These are phyloP conservation scores for Salvia rosmarinus DNA, from an alignment of 257 asterid genomes.

Conservation along the genomic window DNA sequence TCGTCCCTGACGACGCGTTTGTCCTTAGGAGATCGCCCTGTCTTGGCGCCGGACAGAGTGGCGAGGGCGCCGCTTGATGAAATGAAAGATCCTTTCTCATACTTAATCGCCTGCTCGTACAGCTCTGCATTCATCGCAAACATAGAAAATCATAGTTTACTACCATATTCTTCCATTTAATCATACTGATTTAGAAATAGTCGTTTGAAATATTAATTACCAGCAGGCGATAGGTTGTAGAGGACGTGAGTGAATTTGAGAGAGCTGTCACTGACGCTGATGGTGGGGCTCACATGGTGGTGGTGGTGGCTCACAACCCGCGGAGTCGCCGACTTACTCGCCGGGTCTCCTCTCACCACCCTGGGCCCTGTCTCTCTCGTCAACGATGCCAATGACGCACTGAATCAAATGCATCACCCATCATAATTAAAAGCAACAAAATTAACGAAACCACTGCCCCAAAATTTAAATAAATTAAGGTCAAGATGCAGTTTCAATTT, in stretches of 20 bases:
- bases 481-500: too few relatives aligned
- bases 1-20: slow-evolving; percentile 75
- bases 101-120: slow-evolving; percentile 68
- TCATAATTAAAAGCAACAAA: neutral
- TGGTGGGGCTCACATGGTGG: slow-evolving; percentile 53
- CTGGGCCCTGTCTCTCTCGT: slow-evolving; percentile 66
- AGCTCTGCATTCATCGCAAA: slow-evolving; percentile 50
- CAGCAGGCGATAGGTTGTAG: slow-evolving; percentile 67
- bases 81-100: slow-evolving; percentile 72
- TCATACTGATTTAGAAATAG: too few relatives aligned
- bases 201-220: slow-evolving; percentile 34
- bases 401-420: slow-evolving; percentile 17
- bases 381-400: slow-evolving; percentile 66
- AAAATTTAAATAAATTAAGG: neutral
- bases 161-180: neutral
- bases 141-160: neutral
- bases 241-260: slow-evolving; percentile 68
- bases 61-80: slow-evolving; percentile 73
- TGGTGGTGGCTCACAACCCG: slow-evolving; percentile 47
- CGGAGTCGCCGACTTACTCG: slow-evolving; percentile 52
- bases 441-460: neutral
- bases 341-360: slow-evolving; percentile 68
- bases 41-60: slow-evolving; percentile 77
- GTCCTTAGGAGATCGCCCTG: slow-evolving; percentile 85
- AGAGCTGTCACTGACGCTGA: slow-evolving; percentile 60